Evolutionary conservation across 345 rosid genomes (phyloP).

Genomic region (Gossypium turneri): DNA sequence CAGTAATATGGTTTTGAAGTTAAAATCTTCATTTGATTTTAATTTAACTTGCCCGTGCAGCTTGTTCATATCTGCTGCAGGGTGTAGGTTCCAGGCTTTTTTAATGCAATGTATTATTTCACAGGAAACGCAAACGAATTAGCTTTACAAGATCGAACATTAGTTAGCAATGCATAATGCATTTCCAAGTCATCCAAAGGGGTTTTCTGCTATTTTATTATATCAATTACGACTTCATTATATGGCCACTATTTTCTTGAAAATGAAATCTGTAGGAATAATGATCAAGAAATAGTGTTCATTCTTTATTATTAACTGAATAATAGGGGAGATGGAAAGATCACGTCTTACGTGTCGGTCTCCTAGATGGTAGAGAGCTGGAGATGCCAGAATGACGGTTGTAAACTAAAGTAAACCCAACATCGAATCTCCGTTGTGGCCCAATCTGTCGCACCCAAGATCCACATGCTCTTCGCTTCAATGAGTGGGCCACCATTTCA

Average conservation of each 20-base stretch:
- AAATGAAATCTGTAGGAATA: neutral
- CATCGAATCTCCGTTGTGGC: too few relatives aligned
- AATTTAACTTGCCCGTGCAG: constrained; percentile 8
- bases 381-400: too few relatives aligned
- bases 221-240: neutral
- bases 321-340: too few relatives aligned
- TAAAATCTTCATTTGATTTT: neutral
- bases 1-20: constrained; percentile 16
- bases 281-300: neutral
- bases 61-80: constrained; percentile 11
- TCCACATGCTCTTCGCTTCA: neutral
- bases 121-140: neutral
- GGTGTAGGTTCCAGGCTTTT: neutral
- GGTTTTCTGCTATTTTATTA: neutral
- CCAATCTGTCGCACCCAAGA: too few relatives aligned
- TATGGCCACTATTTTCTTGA: neutral
- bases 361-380: too few relatives aligned
- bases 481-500: neutral
- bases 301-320: too few relatives aligned
- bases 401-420: too few relatives aligned
- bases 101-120: neutral
- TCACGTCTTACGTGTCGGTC: too few relatives aligned
- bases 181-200: neutral
- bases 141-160: neutral
- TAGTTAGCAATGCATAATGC: neutral